Evolutionary conservation across 345 rosid genomes (phyloP).

Genomic region (Hibiscus mutabilis): DNA sequence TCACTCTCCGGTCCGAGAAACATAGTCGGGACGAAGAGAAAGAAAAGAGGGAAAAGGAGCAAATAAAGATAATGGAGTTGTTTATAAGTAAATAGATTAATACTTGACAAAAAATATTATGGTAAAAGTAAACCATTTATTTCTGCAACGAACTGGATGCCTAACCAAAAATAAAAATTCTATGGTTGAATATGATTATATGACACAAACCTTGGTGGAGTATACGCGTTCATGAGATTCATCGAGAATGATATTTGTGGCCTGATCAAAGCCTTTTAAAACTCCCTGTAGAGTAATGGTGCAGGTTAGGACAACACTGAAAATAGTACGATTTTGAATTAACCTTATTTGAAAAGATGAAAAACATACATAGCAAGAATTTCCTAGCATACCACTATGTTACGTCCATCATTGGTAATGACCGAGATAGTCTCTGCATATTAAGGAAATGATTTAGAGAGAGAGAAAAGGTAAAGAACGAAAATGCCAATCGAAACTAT

Average conservation of each 20-base stretch:
- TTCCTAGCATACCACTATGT: conserved; percentile 62
- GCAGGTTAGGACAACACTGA: background rate
- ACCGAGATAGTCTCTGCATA: conserved; percentile 64
- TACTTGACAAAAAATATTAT: background rate
- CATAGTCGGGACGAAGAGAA: background rate
- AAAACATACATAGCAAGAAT: background rate
- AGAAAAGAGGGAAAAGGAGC: background rate
- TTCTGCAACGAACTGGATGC: background rate
- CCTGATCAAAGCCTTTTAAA: conserved; percentile 85
- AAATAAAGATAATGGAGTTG: background rate
- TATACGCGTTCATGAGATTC: conserved; percentile 89
- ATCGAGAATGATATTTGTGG: conserved; percentile 82
- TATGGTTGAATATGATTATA: background rate
- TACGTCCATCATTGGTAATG: conserved; percentile 87
- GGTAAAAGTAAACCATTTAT: background rate
- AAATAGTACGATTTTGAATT: background rate
- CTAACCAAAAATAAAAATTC: background rate
- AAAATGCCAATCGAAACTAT: background rate
- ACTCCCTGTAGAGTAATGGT: conserved; percentile 37
- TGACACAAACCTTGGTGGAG: conserved; percentile 61
- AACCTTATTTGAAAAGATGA: background rate
- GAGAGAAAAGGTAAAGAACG: background rate
- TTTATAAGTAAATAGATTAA: background rate
- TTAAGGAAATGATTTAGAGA: conserved; percentile 7
- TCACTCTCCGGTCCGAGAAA: background rate